phyloP scores from a whole-genome alignment of 768 basidiomycete genomes.

The Phanerochaete carnosa region DNA sequence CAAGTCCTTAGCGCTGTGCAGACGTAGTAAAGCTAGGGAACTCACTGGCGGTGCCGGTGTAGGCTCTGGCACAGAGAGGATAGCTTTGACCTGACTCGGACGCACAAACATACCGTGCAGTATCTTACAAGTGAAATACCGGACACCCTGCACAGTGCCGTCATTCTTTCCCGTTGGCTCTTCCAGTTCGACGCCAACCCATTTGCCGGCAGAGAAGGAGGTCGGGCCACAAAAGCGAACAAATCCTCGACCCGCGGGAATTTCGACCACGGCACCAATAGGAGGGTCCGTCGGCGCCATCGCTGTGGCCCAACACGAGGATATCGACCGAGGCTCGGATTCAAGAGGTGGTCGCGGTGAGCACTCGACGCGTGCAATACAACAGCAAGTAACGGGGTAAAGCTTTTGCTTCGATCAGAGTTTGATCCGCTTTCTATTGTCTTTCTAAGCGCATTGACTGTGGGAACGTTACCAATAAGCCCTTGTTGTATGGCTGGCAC shows the following conservation, averaged over 20 bases:
- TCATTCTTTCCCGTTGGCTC: slow-evolving; percentile 93
- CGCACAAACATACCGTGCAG: slow-evolving; percentile 87
- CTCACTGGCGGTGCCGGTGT: slow-evolving; percentile 14
- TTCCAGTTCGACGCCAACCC: slow-evolving; percentile 90
- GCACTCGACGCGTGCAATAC: background rate
- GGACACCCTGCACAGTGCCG: slow-evolving; percentile 73
- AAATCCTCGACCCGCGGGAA: slow-evolving; percentile 76
- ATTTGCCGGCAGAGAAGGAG: slow-evolving; percentile 83
- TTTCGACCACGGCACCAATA: slow-evolving; percentile 74
- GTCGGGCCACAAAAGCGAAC: slow-evolving; percentile 87
- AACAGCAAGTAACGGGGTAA: background rate
- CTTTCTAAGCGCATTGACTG: background rate
- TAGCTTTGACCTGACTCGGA: slow-evolving; percentile 73
- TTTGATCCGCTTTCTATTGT: background rate
- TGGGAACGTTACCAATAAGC: background rate
- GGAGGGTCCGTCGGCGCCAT: slow-evolving; percentile 42
- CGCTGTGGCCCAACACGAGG: background rate
- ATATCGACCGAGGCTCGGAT: background rate
- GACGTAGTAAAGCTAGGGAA: background rate
- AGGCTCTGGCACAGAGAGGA: slow-evolving; percentile 24
- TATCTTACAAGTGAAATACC: slow-evolving; percentile 79
- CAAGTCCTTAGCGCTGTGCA: background rate
- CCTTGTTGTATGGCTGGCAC: background rate
- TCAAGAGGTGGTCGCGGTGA: background rate
- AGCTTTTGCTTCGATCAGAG: background rate